These are phyloP conservation scores for Rhodotorula mucilaginosa DNA, from an alignment of 1,284 basidiomycete species.

Conservation along the genomic window DNA sequence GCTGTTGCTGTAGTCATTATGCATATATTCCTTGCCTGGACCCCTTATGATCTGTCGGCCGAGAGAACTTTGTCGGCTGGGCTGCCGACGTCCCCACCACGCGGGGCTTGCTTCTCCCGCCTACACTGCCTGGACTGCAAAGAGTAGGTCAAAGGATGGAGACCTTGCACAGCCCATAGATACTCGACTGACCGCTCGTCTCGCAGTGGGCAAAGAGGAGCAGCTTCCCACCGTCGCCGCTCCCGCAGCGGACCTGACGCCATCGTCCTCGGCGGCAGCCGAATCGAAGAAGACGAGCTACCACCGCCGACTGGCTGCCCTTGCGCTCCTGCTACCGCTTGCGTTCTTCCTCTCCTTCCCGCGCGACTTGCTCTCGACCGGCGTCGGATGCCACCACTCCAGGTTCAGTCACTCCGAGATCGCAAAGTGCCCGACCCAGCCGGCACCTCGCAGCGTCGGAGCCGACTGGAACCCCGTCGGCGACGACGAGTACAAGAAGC, in stretches of 20 bases:
- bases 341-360: conserved; percentile 17
- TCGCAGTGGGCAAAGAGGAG: conserved; percentile 10
- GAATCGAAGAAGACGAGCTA: neutral
- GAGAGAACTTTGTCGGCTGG: no score
- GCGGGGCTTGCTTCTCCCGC: neutral
- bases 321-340: conserved; percentile 16
- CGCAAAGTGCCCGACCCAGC: conserved; percentile 29
- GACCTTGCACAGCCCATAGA: neutral
- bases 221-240: neutral
- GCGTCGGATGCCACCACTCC: neutral
- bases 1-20: neutral
- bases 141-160: neutral
- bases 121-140: neutral
- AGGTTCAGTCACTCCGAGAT: neutral
- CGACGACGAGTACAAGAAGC: conserved; percentile 18
- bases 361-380: neutral
- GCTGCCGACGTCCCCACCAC: no score
- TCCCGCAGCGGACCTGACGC: neutral
- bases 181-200: neutral
- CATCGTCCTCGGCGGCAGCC: neutral
- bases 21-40: neutral
- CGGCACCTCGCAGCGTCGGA: conserved; percentile 18
- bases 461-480: conserved; percentile 28
- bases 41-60: neutral
- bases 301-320: conserved; percentile 4